These are phyloP conservation scores for Agrocybe praecox DNA, from an alignment of 768 basidiomycete genomes.

Conservation along the genomic window DNA sequence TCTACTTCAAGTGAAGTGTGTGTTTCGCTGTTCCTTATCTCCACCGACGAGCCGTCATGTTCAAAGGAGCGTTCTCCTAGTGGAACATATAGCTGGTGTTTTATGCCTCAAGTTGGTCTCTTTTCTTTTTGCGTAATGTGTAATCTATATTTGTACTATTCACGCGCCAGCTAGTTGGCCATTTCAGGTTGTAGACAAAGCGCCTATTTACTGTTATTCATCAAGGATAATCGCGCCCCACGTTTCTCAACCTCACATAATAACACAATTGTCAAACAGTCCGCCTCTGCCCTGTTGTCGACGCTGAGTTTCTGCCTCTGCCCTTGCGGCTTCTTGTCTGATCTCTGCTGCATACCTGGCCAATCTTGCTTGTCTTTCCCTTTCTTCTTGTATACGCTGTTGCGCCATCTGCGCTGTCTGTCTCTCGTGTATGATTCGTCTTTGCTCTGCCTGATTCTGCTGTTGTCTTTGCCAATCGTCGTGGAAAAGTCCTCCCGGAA, in stretches of 20 bases:
- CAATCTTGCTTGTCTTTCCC: neutral
- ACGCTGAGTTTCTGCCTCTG: neutral
- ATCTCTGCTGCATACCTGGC: neutral
- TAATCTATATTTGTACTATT: no score
- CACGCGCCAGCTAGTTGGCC: neutral
- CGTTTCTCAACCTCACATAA: neutral
- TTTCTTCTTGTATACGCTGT: neutral
- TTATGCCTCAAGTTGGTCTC: neutral
- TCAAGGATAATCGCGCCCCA: neutral
- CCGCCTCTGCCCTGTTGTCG: neutral
- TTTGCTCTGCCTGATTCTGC: neutral
- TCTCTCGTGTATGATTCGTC: neutral
- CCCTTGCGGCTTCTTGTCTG: no score
- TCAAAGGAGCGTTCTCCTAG: neutral
- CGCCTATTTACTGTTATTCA: neutral
- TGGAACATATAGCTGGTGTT: neutral
- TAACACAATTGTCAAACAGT: neutral
- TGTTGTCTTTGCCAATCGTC: no score
- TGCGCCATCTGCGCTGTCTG: conserved; percentile 4
- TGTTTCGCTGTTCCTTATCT: neutral
- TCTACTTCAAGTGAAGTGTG: neutral
- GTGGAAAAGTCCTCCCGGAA: no score
- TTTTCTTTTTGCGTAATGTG: neutral
- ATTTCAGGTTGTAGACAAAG: neutral
- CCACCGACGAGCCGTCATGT: neutral